Base-by-base conservation (phyloP, 2,329 filamentous ascomycete genomes). In the Scedosporium boydii region DNA sequence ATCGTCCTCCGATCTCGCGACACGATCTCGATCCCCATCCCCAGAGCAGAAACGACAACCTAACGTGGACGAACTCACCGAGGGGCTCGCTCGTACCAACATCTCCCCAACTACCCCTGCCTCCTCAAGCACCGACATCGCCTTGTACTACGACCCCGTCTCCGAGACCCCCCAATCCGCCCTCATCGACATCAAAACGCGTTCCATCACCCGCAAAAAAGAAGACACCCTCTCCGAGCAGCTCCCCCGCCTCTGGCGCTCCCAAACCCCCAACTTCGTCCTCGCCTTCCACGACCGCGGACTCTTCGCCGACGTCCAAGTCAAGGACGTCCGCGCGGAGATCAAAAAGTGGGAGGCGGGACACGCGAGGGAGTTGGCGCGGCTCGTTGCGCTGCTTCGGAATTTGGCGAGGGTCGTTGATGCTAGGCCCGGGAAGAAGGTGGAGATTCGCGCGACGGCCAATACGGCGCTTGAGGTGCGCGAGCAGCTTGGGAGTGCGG, bases 151-250 rank as follows among this genome's bases (percentile, higher is more conserved):
- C 1, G 70, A 29, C 27, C 27, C 68, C 4, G 75, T 74, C 0
- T 62, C 63, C 12, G 4, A 59, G 1, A 63, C 74, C 3, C 67
- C 71, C 0, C 76, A 78, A 18, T 55, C 66, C 0, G 62, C 65
- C 1, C 48, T 79, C 14, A 77, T 80, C 57, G 78, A 80, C 41
- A 69, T 80, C 63, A 80, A 80, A 67, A 80, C 78, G 0, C 74
- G 78, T 27, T 73, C 69, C 21, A 61, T 66, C 5, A 60, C 63
- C 1, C 67, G 66, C n/a, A 63, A 65, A 16, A 65, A 67, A 6
- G 67, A 68, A 1, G 69, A 74, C 58, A 68, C 69, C 18, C 64
- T 78, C 0, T 69, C 63, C 10, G 66, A 73, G 3, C 73, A 79
- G 53, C 66, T 80, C 9, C 76, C 75, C 4, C 76, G 76, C 0